Conservation (phyloP, 345 rosid species). For the Xanthoceras sorbifolium region DNA sequence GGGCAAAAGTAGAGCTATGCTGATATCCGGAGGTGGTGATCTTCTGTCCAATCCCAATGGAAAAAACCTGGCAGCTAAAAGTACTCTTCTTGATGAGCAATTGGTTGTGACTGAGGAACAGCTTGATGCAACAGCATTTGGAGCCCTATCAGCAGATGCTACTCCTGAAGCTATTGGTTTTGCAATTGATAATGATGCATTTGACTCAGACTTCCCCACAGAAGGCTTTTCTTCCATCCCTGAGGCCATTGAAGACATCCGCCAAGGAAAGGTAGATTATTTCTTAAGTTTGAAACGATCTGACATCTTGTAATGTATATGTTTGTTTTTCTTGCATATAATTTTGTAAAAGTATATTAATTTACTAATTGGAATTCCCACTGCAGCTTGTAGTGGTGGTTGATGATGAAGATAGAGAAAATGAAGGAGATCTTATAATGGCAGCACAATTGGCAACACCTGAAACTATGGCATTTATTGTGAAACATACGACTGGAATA, state of each 20-base stretch:
- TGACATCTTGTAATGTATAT: neutral
- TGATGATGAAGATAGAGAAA: constrained; percentile 94
- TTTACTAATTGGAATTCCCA: constrained; percentile 20
- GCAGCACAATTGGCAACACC: constrained; percentile 85
- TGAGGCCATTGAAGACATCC: constrained; percentile 87
- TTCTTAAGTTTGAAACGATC: neutral
- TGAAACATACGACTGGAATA: constrained; percentile 89
- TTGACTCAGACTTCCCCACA: constrained; percentile 70
- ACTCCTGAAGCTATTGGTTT: constrained; percentile 43
- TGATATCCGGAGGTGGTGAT: constrained; percentile 67
- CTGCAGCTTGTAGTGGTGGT: constrained; percentile 88
- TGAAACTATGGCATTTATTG: constrained; percentile 95
- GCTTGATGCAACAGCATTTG: constrained; percentile 45
- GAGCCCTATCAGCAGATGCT: constrained; percentile 50
- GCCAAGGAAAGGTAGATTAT: constrained; percentile 79
- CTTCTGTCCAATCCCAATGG: constrained; percentile 46
- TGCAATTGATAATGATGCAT: constrained; percentile 56
- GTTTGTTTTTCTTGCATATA: neutral
- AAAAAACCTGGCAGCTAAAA: constrained; percentile 30
- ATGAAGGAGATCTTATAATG: constrained; percentile 93
- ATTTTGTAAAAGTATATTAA: neutral
- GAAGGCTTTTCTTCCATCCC: constrained; percentile 76
- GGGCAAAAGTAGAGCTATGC: constrained; percentile 46
- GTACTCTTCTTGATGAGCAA: constrained; percentile 28
- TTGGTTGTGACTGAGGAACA: constrained; percentile 33